These are phyloP conservation scores for Linnemannia zychae DNA, from an alignment of 192 early-diverging fungal genomes.

Conservation along the genomic window DNA sequence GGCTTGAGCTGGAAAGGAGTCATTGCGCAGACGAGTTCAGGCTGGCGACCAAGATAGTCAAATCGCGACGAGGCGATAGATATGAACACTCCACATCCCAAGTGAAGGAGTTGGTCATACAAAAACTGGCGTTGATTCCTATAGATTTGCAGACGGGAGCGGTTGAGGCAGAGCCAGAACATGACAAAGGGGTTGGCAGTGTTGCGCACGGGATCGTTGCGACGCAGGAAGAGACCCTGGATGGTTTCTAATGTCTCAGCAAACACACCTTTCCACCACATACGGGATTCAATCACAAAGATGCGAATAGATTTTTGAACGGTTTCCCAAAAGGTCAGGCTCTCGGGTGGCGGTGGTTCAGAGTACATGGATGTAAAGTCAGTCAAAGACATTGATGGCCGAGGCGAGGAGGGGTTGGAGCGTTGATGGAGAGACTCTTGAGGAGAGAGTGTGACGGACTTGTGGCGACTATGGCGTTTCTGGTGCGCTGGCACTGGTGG, in stretches of 20 bases:
- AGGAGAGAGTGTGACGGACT: conserved; percentile 23
- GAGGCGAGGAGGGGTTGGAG: conserved; percentile 21
- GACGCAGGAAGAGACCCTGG: conserved; percentile 11
- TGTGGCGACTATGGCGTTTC: conserved; percentile 18
- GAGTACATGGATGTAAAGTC: conserved; percentile 33
- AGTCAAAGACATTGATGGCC: conserved; percentile 34
- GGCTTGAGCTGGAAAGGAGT: conserved; percentile 53
- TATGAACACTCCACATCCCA: conserved; percentile 67
- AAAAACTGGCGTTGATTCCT: conserved; percentile 52
- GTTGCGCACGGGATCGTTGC: conserved; percentile 48
- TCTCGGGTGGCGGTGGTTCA: conserved; percentile 9
- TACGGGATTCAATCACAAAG: conserved; percentile 27
- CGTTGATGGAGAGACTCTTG: not conserved
- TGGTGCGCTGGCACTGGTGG: not conserved
- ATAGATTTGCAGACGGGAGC: conserved; percentile 60
- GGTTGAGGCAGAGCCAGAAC: conserved; percentile 59
- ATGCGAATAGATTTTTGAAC: conserved; percentile 17
- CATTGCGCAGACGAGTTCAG: conserved; percentile 56
- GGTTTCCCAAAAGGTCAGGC: conserved; percentile 2
- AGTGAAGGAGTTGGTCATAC: conserved; percentile 64
- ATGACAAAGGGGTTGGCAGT: conserved; percentile 58
- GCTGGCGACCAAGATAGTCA: conserved; percentile 64
- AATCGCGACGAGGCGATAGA: conserved; percentile 58
- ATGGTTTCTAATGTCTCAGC: conserved; percentile 26
- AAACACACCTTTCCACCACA: conserved; percentile 30